A percentile compares a stretch with the other conserved stretches of the same genome.
Evolutionary conservation across 768 basidiomycete genomes (phyloP).

Genomic region (Hericium alpestre): DNA sequence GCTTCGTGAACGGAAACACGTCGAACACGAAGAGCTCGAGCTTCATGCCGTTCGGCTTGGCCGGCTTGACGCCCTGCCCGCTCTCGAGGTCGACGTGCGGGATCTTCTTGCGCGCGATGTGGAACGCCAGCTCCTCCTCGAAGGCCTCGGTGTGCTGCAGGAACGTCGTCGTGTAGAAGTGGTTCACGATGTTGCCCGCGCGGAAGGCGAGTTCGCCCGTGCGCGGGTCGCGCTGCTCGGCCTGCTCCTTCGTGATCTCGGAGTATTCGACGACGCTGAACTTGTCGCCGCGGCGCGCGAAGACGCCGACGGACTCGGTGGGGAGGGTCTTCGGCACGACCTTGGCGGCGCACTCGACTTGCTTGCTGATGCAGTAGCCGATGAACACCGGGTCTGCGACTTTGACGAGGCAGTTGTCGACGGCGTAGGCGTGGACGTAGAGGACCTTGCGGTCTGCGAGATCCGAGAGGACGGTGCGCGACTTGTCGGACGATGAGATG

Average conservation of each 20-base stretch:
- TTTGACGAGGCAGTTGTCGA: conserved; percentile 97
- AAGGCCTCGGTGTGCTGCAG: conserved; percentile 69
- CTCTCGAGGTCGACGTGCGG: conserved; percentile 62
- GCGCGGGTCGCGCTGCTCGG: conserved; percentile 58
- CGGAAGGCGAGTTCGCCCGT: conserved; percentile 80
- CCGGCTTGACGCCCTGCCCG: conserved; percentile 67
- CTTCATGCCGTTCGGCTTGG: conserved; percentile 97
- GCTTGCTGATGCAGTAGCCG: conserved; percentile 83
- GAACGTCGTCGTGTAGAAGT: conserved; percentile 89
- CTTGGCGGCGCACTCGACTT: conserved; percentile 89
- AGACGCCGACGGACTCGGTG: conserved; percentile 89
- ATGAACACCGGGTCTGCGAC: conserved; percentile 97
- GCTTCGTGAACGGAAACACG: conserved; percentile 86
- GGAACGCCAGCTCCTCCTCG: conserved; percentile 86
- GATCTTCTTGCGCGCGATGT: conserved; percentile 98
- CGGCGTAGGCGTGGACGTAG: conserved; percentile 92
- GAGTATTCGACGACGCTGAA: conserved; percentile 96
- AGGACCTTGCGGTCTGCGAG: conserved; percentile 63
- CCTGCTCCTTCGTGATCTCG: conserved; percentile 83
- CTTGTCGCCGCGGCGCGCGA: conserved; percentile 73
- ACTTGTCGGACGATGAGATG: conserved; percentile 45
- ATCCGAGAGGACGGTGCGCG: conserved; percentile 75
- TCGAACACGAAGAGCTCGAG: conserved; percentile 98
- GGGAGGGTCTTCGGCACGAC: conserved; percentile 86
- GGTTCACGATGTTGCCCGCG: conserved; percentile 95